A percentile compares a stretch with the other conserved stretches of the same genome.
Evolutionary conservation across 768 basidiomycete genomes (phyloP).

Genomic region (Astraeus odoratus): DNA sequence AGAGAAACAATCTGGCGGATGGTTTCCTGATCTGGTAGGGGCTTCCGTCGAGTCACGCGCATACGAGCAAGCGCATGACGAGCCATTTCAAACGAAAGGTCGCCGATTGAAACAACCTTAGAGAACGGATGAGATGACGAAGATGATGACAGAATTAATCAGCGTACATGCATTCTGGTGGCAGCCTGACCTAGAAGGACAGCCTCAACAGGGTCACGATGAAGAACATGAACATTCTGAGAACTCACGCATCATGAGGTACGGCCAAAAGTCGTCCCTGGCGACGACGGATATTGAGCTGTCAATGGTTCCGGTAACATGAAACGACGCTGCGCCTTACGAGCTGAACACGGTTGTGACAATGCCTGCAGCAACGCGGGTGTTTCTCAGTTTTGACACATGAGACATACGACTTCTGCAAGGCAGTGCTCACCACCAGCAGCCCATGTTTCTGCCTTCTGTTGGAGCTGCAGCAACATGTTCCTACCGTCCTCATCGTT

Average conservation of each 20-base stretch:
- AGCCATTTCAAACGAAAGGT: constrained; percentile 56
- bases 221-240: constrained; percentile 4
- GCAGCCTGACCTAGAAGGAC: constrained; percentile 50
- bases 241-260: constrained; percentile 53
- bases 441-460: constrained; percentile 81
- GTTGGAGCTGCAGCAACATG: constrained; percentile 81
- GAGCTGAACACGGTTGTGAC: constrained; percentile 74
- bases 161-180: constrained; percentile 63
- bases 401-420: not conserved
- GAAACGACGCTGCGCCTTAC: constrained; percentile 32
- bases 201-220: constrained; percentile 9
- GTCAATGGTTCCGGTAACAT: constrained; percentile 4
- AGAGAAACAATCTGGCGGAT: constrained; percentile 42
- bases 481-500: constrained; percentile 73
- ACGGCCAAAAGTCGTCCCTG: constrained; percentile 85
- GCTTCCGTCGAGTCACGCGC: constrained; percentile 24
- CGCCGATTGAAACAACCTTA: constrained; percentile 51
- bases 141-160: not conserved
- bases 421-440: constrained; percentile 50
- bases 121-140: not conserved
- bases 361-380: constrained; percentile 40
- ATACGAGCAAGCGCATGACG: constrained; percentile 48
- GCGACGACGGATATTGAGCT: constrained; percentile 14
- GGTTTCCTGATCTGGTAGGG: constrained; percentile 27
- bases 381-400: constrained; percentile 1